Conservation (phyloP, 805 yeast genomes). For the Cyberlindnera mycetangii region DNA sequence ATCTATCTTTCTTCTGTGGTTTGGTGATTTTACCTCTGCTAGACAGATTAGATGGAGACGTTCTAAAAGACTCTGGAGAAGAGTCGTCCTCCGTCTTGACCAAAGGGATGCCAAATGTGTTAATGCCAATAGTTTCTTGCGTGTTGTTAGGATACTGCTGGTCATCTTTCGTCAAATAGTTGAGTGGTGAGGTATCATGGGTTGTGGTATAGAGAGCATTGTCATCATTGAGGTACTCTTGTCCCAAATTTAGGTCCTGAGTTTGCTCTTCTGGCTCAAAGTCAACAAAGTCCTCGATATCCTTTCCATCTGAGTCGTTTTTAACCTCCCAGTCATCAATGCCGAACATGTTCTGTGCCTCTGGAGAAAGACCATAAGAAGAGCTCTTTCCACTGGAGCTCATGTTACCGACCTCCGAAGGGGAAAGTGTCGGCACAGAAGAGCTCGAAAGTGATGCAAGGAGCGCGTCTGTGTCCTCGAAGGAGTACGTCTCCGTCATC, state of each 20-base stretch:
- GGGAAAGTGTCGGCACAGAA: slow-evolving; percentile 24
- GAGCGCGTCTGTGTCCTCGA: slow-evolving; percentile 30
- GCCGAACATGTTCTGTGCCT: slow-evolving; percentile 17
- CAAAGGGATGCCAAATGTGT: neutral
- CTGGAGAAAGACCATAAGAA: slow-evolving; percentile 23
- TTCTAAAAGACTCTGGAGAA: slow-evolving; percentile 10
- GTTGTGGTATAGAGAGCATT: slow-evolving; percentile 1
- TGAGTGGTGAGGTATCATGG: slow-evolving; percentile 3
- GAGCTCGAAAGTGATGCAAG: slow-evolving; percentile 26
- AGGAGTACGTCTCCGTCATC: slow-evolving; percentile 20
- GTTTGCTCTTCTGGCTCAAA: neutral
- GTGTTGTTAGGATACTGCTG: neutral
- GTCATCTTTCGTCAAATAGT: neutral
- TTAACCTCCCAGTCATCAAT: slow-evolving; percentile 16
- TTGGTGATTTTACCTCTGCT: slow-evolving; percentile 32
- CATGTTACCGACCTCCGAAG: slow-evolving; percentile 20
- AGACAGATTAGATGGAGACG: slow-evolving; percentile 1
- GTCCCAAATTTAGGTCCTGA: neutral
- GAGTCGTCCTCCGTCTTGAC: slow-evolving; percentile 9
- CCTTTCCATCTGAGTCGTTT: slow-evolving; percentile 2
- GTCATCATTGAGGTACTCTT: neutral
- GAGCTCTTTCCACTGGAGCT: slow-evolving; percentile 23
- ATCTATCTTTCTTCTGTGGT: slow-evolving; percentile 46
- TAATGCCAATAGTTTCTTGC: neutral
- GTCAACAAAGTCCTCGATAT: slow-evolving; percentile 1